Evolutionary conservation across 2,329 filamentous ascomycete genomes (phyloP).

Genomic region (Aaosphaeria pasadenensis): DNA sequence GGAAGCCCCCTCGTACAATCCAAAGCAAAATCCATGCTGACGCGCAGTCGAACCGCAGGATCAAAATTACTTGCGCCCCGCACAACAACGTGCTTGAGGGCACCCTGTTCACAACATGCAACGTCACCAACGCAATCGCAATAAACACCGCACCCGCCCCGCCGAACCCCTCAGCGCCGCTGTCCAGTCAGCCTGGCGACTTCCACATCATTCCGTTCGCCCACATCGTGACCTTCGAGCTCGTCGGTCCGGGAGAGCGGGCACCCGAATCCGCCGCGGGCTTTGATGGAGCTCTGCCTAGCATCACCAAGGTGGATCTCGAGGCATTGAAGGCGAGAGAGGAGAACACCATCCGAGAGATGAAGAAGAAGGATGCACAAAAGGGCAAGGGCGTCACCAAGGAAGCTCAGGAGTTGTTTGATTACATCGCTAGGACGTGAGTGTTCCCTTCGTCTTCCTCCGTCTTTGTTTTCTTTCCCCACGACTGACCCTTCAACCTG

Average conservation of each 20-base stretch:
- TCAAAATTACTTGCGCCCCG: conserved; percentile 56
- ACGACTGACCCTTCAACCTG: neutral
- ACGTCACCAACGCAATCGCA: conserved; percentile 59
- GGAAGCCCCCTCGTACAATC: neutral
- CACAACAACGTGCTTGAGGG: conserved; percentile 56
- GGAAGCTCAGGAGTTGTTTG: conserved; percentile 63
- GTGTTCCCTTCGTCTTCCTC: conserved; percentile 10
- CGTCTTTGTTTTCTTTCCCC: neutral
- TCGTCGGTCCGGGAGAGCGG: conserved; percentile 43
- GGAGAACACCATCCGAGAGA: conserved; percentile 52
- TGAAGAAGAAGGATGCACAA: conserved; percentile 57
- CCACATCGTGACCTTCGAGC: conserved; percentile 56
- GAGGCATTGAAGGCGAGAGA: conserved; percentile 55
- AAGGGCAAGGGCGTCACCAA: conserved; percentile 59
- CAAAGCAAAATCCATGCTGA: neutral
- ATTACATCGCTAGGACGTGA: conserved; percentile 58
- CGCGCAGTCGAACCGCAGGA: conserved; percentile 35
- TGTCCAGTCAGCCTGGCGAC: conserved; percentile 46
- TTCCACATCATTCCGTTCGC: conserved; percentile 62
- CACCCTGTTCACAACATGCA: conserved; percentile 60
- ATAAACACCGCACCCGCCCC: conserved; percentile 54
- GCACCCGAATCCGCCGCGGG: conserved; percentile 35
- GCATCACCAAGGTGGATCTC: conserved; percentile 53
- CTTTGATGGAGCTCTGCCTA: conserved; percentile 44
- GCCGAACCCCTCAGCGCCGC: conserved; percentile 40